Conservation (phyloP, 805 yeast genomes). For the Yueomyces sinensis region DNA sequence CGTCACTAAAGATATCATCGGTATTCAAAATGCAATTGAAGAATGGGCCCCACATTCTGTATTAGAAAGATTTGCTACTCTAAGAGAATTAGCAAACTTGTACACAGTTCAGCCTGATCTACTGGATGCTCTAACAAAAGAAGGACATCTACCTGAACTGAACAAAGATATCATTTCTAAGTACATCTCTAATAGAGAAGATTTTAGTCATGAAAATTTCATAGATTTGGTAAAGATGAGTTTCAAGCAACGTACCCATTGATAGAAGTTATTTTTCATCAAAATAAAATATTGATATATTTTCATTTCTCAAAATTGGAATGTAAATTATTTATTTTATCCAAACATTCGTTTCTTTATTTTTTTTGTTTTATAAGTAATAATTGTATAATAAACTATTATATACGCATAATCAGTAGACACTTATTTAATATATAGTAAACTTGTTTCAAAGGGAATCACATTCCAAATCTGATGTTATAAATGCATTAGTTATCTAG, state of each 20-base stretch:
- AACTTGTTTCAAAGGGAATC: no score
- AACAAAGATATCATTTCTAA: slow-evolving; percentile 50
- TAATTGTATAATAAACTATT: no score
- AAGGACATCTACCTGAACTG: slow-evolving; percentile 61
- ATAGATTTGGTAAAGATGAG: slow-evolving; percentile 16
- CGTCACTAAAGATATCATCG: slow-evolving; percentile 69
- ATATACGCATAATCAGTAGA: no score
- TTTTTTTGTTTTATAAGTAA: no score
- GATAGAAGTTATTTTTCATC: no score
- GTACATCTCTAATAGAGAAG: slow-evolving; percentile 57
- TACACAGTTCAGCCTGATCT: slow-evolving; percentile 77
- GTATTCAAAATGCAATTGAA: slow-evolving; percentile 57
- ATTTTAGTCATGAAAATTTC: slow-evolving; percentile 36
- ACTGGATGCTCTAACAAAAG: slow-evolving; percentile 63
- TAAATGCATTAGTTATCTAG: no score
- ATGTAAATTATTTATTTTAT: no score
- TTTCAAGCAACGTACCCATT: slow-evolving; percentile 4
- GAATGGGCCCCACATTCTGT: slow-evolving; percentile 52
- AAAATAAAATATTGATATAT: no score
- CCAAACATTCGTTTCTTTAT: no score
- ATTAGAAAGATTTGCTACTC: slow-evolving; percentile 48
- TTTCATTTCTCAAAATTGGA: no score
- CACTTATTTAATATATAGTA: no score
- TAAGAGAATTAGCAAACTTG: slow-evolving; percentile 72
- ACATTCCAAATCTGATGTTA: no score